Base-by-base conservation (phyloP, 208 protist species). In the Lotmaria passim region DNA sequence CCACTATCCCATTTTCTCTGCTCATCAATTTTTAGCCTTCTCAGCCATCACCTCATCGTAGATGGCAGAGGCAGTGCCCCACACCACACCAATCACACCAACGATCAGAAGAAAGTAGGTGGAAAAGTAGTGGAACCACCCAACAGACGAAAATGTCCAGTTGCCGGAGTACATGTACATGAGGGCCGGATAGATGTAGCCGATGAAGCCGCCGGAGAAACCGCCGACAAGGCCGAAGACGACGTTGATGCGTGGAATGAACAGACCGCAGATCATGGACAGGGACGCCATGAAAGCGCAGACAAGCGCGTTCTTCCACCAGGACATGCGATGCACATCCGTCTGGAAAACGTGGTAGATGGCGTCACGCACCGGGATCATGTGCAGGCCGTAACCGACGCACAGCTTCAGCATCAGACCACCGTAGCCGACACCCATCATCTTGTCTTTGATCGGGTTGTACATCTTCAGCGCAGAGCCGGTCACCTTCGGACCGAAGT, bases 191-290 rank as follows among this genome's bases (percentile, higher is more conserved):
- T 90, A 89, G 36, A 93, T 75, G 72, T 83, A 91, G 24, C 82
- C 86, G 28, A 95, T 82, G 58, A 84, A 87, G 23, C 83, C 86
- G 51, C 85, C 86, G 21, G 73, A 81, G 30, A 93, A 73, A 47
- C 78, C 79, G 8, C 90, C 90, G 10, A 95, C 65, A 2, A 95
- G 79, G 10, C 74, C 80, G 50, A 95, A 92, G 26, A 95, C 83
- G 19, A 79, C 71, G 30, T 69, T 85, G 61, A 95, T 88, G 44
- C 68, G 56, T 6, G 86, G 86, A 28, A 95, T 78, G 38, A 90
- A 86, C 17, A 95, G 79, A 39, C 83, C 85, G 19, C 64, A 43
- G 41, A 91, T 52, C n/a, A 93, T 69, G n/a, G 86, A 78, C 1
- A 75, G 19, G 19, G 66, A 17, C 23, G 86, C 82, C 48, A 91